Percentiles rank a stretch among this genome's conserved stretches.
Evolutionary conservation across 176 grass and related monocot species (phyloP).

Genomic region (Guadua angustifolia): DNA sequence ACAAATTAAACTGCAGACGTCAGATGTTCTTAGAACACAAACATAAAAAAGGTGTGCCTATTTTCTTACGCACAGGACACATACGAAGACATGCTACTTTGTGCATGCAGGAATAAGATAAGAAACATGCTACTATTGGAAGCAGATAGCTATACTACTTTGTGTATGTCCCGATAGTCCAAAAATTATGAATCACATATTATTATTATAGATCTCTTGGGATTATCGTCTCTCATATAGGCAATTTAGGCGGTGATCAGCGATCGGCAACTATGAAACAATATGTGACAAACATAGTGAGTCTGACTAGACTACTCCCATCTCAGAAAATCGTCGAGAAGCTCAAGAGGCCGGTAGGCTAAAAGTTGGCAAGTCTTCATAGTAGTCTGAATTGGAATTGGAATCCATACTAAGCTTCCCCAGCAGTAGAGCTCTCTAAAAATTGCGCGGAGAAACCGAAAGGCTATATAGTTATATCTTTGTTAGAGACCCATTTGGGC

Average conservation of each 20-base stretch:
- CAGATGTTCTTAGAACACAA: neutral
- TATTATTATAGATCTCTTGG: conserved; percentile 76
- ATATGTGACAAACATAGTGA: neutral
- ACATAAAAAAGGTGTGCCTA: neutral
- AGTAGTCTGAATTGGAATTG: too few species aligned
- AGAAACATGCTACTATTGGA: too few species aligned
- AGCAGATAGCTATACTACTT: conserved; percentile 69
- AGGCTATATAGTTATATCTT: too few species aligned
- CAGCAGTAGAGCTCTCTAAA: too few species aligned
- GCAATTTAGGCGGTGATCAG: conserved; percentile 37
- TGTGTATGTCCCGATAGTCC: conserved; percentile 86
- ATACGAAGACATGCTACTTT: too few species aligned
- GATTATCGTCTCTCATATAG: conserved; percentile 77
- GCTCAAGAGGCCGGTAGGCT: too few species aligned
- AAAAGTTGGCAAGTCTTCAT: too few species aligned
- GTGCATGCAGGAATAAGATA: neutral
- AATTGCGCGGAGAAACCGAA: too few species aligned
- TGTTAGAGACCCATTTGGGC: too few species aligned
- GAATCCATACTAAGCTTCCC: too few species aligned
- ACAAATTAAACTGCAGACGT: neutral
- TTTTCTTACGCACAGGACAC: neutral
- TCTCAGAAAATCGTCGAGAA: too few species aligned
- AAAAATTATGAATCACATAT: conserved; percentile 85
- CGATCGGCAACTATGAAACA: conserved; percentile 6
- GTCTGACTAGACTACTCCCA: neutral